phyloP scores from a whole-genome alignment of 768 basidiomycete genomes.

The Rhodotorula kratochvilovae region DNA sequence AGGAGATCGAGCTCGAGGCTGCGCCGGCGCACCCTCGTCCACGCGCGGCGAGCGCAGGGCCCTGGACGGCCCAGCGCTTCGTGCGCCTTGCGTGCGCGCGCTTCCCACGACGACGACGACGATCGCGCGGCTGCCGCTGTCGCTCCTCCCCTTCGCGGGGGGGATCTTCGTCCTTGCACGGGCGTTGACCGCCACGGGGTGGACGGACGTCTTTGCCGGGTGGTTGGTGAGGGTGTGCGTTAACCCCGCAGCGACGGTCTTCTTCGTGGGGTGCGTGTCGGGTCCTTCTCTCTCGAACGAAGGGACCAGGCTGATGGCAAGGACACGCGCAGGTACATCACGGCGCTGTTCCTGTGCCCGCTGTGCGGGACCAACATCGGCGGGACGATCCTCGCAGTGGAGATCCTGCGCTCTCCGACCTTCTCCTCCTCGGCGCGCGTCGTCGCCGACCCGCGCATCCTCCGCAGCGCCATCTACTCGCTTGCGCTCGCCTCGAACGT shows the following conservation, averaged over 20 bases:
- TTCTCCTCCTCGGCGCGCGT: slow-evolving; percentile 24
- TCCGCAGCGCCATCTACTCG: slow-evolving; percentile 55
- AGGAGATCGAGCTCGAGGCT: slow-evolving; percentile 16
- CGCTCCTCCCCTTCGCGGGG: slow-evolving; percentile 84
- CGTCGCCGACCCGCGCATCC: slow-evolving; percentile 37
- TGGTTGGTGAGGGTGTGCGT: slow-evolving; percentile 58
- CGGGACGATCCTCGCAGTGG: slow-evolving; percentile 79
- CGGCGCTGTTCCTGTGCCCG: slow-evolving; percentile 39
- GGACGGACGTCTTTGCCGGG: slow-evolving; percentile 74
- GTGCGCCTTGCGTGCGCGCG: slow-evolving; percentile 30
- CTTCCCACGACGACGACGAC: slow-evolving; percentile 68
- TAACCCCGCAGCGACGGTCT: slow-evolving; percentile 57
- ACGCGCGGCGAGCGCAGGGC: background rate
- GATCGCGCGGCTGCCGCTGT: slow-evolving; percentile 57
- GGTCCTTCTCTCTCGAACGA: background rate
- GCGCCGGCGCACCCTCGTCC: slow-evolving; percentile 4
- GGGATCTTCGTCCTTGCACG: slow-evolving; percentile 92
- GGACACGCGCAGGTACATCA: slow-evolving; percentile 37
- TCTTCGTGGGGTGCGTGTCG: slow-evolving; percentile 62
- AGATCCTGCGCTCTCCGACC: slow-evolving; percentile 56
- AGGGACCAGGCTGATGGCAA: slow-evolving; percentile 60
- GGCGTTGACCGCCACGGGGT: slow-evolving; percentile 71
- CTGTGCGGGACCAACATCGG: slow-evolving; percentile 85
- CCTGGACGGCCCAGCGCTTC: slow-evolving; percentile 17
- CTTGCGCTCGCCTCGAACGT: slow-evolving; percentile 83